phyloP scores from a whole-genome alignment of 352 stramenopile genomes.

The Bremia lactucae region DNA sequence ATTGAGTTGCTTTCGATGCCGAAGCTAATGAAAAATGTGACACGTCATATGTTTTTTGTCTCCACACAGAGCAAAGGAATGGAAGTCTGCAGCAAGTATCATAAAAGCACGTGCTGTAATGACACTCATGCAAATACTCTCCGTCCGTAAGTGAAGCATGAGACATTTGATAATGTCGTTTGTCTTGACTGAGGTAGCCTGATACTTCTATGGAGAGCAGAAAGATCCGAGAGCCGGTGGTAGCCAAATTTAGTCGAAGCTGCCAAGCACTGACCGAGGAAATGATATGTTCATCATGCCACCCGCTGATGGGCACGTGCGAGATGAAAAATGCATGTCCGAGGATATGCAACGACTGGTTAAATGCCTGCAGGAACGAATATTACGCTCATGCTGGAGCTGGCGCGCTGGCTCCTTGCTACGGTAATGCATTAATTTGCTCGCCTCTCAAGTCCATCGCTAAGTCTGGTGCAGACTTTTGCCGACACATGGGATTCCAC shows the following conservation, averaged over 20 bases:
- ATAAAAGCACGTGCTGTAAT: constrained; percentile 74
- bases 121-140: constrained; percentile 51
- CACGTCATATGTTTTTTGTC: constrained; percentile 1
- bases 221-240: constrained; percentile 69
- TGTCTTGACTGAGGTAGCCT: constrained; percentile 1
- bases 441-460: constrained; percentile 57
- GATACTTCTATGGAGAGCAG: constrained; percentile 25
- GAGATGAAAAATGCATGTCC: constrained; percentile 68
- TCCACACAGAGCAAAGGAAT: constrained; percentile 35
- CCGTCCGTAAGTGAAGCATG: constrained; percentile 33
- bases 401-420: constrained; percentile 59
- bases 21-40: background rate
- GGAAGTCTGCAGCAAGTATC: constrained; percentile 75
- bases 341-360: constrained; percentile 70
- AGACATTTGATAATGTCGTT: background rate
- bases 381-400: constrained; percentile 60
- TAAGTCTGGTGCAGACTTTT: constrained; percentile 48
- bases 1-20: background rate
- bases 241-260: constrained; percentile 57
- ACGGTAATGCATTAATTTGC: constrained; percentile 74
- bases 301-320: constrained; percentile 67
- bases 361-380: constrained; percentile 51
- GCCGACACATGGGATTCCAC: constrained; percentile 69
- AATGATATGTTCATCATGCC: constrained; percentile 72
- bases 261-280: constrained; percentile 57